phyloP scores from a whole-genome alignment of 768 basidiomycete genomes.

The Naganishia antarctica region DNA sequence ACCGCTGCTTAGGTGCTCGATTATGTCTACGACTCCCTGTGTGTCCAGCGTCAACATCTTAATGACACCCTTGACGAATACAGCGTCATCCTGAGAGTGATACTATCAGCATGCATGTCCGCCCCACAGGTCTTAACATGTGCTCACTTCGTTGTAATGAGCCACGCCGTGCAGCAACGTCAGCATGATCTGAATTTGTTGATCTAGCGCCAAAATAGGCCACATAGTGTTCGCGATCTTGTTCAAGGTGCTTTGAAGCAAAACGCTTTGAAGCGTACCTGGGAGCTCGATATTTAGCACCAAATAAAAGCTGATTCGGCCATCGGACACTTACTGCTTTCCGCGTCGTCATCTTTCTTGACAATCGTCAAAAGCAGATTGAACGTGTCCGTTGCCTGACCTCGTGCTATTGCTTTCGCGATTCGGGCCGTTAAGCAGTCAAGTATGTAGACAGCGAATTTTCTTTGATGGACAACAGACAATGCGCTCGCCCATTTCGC shows the following conservation, averaged over 20 bases:
- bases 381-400: conserved; percentile 15
- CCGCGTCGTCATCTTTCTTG: background rate
- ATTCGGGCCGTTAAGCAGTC: conserved; percentile 7
- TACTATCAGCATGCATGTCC: background rate
- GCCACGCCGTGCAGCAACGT: conserved; percentile 15
- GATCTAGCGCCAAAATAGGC: conserved; percentile 5
- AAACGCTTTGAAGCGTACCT: background rate
- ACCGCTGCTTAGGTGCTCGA: conserved; percentile 9
- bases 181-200: conserved; percentile 17
- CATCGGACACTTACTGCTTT: background rate
- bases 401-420: conserved; percentile 7
- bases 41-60: conserved; percentile 15
- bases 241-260: conserved; percentile 1
- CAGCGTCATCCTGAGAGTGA: background rate
- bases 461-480: background rate
- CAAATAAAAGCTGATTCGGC: no score
- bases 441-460: background rate
- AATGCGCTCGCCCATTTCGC: background rate
- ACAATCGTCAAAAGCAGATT: background rate
- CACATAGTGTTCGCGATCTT: conserved; percentile 3
- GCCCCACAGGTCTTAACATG: no score
- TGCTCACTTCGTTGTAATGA: conserved; percentile 16
- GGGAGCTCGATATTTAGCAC: background rate
- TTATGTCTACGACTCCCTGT: conserved; percentile 19
- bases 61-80: conserved; percentile 11